phyloP scores from a whole-genome alignment of 1,284 basidiomycete species.

The Pulchroboletus neoregius region DNA sequence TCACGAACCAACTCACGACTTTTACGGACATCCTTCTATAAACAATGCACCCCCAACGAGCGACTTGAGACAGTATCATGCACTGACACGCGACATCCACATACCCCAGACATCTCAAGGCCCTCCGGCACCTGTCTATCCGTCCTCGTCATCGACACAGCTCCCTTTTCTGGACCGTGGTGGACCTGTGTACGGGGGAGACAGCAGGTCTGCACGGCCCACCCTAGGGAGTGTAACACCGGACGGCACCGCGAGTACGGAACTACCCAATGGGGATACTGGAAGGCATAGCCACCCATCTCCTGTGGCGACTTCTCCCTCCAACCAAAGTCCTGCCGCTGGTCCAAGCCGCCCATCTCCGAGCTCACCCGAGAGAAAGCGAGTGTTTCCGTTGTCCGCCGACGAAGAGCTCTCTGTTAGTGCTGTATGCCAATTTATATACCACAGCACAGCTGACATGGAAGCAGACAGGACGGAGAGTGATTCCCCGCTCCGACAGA shows the following conservation, averaged over 20 bases:
- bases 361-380: slow-evolving; percentile 23
- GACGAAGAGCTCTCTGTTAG: slow-evolving; percentile 20
- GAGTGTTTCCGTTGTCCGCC: slow-evolving; percentile 9
- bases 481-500: slow-evolving; percentile 16
- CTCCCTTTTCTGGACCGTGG: background rate
- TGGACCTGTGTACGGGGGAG: slow-evolving; percentile 1
- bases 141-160: slow-evolving; percentile 3
- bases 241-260: slow-evolving; percentile 5
- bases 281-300: slow-evolving; percentile 19
- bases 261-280: background rate
- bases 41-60: background rate
- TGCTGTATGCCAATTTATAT: slow-evolving; percentile 10
- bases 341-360: slow-evolving; percentile 14
- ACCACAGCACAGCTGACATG: slow-evolving; percentile 19
- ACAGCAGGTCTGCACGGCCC: background rate
- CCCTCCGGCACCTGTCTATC: background rate
- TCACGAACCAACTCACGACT: background rate
- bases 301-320: slow-evolving; percentile 14
- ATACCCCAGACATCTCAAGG: slow-evolving; percentile 3
- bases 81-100: slow-evolving; percentile 1
- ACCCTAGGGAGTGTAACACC: background rate
- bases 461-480: slow-evolving; percentile 18
- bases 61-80: background rate
- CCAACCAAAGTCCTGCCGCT: slow-evolving; percentile 7
- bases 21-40: background rate